Percentiles rank a stretch among this genome's conserved stretches.
These are phyloP conservation scores for Cyanidiococcus yangmingshanensis DNA, from an alignment of 23 red algal species.

Conservation along the genomic window DNA sequence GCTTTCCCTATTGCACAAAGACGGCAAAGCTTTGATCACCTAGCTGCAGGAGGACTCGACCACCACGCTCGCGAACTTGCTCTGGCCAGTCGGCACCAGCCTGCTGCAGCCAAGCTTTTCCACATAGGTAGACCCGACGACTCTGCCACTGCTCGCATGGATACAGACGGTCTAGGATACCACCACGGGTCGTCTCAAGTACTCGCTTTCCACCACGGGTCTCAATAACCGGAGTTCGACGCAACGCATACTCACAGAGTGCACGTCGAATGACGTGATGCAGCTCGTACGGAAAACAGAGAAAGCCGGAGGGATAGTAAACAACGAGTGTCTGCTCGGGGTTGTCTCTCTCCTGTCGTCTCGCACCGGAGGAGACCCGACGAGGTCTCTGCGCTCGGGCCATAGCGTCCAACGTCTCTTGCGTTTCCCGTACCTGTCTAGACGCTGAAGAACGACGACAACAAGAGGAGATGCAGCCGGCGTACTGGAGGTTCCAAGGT, in stretches of 20 bases:
- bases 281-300: constrained; percentile 6
- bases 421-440: too few relatives aligned
- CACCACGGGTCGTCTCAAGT: constrained; percentile 1
- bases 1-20: not conserved
- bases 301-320: not conserved
- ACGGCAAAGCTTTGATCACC: not conserved
- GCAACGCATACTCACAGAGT: constrained; percentile 6
- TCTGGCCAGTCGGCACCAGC: not conserved
- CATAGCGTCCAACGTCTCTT: too few relatives aligned
- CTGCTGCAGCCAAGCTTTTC: constrained; percentile 1
- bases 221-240: constrained; percentile 6
- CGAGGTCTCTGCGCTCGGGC: too few relatives aligned
- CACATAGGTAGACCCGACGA: not conserved
- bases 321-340: too few relatives aligned
- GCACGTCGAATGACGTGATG: not conserved
- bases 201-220: not conserved
- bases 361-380: too few relatives aligned
- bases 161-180: constrained; percentile 7
- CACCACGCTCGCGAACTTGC: not conserved
- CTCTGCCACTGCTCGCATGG: constrained; percentile 7
- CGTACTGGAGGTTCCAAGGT: too few relatives aligned
- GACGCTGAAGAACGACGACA: too few relatives aligned
- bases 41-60: not conserved
- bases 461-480: too few relatives aligned
- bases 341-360: too few relatives aligned